A percentile compares a stretch with the other conserved stretches of the same genome.
These are phyloP conservation scores for Myriosclerotinia scirpicola DNA, from an alignment of 2,329 filamentous ascomycete genomes.

Conservation along the genomic window DNA sequence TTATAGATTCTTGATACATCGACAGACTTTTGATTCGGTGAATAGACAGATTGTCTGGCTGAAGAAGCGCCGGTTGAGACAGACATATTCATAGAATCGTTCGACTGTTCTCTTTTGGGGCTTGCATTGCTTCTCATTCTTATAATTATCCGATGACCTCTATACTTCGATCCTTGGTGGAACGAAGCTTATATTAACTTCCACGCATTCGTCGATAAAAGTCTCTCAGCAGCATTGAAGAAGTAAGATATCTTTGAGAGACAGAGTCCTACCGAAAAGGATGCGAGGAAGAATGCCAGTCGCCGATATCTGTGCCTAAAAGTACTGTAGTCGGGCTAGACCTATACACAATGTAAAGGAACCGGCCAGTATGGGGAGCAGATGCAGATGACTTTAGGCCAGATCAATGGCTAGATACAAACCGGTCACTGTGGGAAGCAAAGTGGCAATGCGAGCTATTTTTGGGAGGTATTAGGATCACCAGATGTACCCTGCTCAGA, in stretches of 20 bases:
- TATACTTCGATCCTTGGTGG: conserved; percentile 20
- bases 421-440: background rate
- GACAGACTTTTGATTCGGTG: no score
- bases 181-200: conserved; percentile 12
- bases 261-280: no score
- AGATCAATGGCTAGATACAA: conserved; percentile 34
- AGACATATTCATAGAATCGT: background rate
- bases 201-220: conserved; percentile 12
- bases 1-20: no score
- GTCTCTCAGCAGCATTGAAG: background rate
- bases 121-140: conserved; percentile 15
- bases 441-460: conserved; percentile 42
- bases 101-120: conserved; percentile 5
- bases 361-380: conserved; percentile 9
- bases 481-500: conserved; percentile 39
- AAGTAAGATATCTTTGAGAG: no score
- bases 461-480: conserved; percentile 38
- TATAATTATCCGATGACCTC: conserved; percentile 15
- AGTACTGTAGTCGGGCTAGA: background rate
- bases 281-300: no score
- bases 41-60: no score
- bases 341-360: conserved; percentile 42
- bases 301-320: no score
- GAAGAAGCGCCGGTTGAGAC: no score
- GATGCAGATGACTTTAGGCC: conserved; percentile 44